These are phyloP conservation scores for Gossypium sturtianum DNA, from an alignment of 345 rosid genomes.

Conservation along the genomic window DNA sequence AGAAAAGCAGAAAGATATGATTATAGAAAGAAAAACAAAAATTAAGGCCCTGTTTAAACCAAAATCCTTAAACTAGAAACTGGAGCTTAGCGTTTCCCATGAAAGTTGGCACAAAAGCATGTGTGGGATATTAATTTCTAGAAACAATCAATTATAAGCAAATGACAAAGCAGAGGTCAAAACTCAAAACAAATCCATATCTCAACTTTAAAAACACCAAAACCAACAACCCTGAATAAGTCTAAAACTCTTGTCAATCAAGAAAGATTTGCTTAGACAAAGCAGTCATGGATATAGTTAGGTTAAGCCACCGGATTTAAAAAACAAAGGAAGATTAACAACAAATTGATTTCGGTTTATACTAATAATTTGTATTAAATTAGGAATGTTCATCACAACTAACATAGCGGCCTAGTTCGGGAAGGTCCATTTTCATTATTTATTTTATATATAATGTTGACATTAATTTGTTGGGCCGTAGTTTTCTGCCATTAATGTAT, in stretches of 20 bases:
- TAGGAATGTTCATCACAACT: no score
- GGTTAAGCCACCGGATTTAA: neutral
- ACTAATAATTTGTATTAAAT: neutral
- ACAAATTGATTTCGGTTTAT: neutral
- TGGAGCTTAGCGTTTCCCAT: no score
- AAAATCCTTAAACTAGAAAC: no score
- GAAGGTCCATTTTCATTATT: neutral
- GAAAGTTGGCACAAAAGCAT: no score
- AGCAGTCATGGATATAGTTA: neutral
- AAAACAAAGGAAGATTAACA: neutral
- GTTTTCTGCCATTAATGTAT: neutral
- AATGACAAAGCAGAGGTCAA: neutral
- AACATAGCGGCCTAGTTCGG: no score
- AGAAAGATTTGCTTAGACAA: neutral
- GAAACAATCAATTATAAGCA: neutral
- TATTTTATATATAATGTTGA: neutral
- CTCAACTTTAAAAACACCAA: neutral
- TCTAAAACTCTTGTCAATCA: neutral
- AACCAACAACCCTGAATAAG: neutral
- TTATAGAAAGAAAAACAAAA: no score
- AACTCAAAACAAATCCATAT: neutral
- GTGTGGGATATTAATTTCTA: no score
- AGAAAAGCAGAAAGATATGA: no score
- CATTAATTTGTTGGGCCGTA: neutral
- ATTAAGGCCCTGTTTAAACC: no score